Evolutionary conservation across 192 early-diverging fungal species (phyloP).

Genomic region (Coemansia sp.): DNA sequence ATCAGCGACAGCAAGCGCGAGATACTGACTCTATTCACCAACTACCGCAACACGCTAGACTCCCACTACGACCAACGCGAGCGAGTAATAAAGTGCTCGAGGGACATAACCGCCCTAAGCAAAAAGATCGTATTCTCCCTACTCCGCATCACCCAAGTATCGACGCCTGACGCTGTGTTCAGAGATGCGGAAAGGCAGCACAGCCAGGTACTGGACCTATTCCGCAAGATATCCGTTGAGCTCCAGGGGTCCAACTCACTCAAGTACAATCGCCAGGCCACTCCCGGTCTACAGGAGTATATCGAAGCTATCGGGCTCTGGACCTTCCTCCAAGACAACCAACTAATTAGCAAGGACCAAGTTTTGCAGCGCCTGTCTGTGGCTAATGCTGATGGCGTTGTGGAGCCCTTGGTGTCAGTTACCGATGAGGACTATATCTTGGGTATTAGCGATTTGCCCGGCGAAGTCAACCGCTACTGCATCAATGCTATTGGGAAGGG

Average conservation of each 20-base stretch:
- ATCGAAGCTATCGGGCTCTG: slow-evolving; percentile 53
- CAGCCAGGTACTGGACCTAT: slow-evolving; percentile 27
- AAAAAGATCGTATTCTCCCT: slow-evolving; percentile 56
- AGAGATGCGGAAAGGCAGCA: slow-evolving; percentile 39
- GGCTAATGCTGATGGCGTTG: background rate
- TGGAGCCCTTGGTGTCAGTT: slow-evolving; percentile 15
- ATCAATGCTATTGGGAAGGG: slow-evolving; percentile 58
- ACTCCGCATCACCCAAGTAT: slow-evolving; percentile 43
- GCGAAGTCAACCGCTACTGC: slow-evolving; percentile 59
- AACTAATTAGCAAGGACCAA: slow-evolving; percentile 36
- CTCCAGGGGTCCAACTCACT: slow-evolving; percentile 41
- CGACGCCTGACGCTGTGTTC: slow-evolving; percentile 24
- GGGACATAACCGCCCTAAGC: slow-evolving; percentile 53
- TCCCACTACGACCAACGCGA: slow-evolving; percentile 56
- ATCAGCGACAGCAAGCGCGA: slow-evolving; percentile 13
- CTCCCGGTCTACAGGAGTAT: slow-evolving; percentile 50
- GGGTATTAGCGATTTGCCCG: slow-evolving; percentile 59
- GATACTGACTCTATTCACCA: slow-evolving; percentile 14
- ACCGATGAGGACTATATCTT: slow-evolving; percentile 56
- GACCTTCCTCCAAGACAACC: slow-evolving; percentile 34
- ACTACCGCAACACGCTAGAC: slow-evolving; percentile 38
- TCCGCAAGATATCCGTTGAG: slow-evolving; percentile 30
- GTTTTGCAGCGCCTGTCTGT: slow-evolving; percentile 23
- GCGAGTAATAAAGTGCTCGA: slow-evolving; percentile 53
- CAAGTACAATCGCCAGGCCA: slow-evolving; percentile 42